phyloP scores from a whole-genome alignment of 768 basidiomycete genomes.

The Austroboletus eburneus region DNA sequence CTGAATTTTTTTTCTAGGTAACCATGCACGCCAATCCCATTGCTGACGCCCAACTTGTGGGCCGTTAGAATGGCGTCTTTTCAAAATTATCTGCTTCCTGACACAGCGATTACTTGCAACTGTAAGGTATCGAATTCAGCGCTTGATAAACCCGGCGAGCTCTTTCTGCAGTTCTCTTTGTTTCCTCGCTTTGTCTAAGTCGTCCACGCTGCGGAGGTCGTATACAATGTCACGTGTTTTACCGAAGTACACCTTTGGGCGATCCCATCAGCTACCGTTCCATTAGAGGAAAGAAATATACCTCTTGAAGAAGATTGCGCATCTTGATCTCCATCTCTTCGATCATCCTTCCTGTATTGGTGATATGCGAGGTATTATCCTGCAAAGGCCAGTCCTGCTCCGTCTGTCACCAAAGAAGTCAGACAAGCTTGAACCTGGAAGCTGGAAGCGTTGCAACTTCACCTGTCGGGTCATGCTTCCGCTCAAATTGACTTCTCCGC shows the following conservation, averaged over 20 bases:
- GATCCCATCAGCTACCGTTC: slow-evolving; percentile 8
- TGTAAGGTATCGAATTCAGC: slow-evolving; percentile 34
- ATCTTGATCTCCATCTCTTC: slow-evolving; percentile 99
- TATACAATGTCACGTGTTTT: slow-evolving; percentile 95
- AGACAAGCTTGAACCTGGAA: slow-evolving; percentile 8
- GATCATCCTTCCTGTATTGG: slow-evolving; percentile 92
- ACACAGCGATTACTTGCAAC: slow-evolving; percentile 10
- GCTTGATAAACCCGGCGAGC: slow-evolving; percentile 81
- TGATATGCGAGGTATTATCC: slow-evolving; percentile 79
- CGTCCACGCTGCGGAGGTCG: slow-evolving; percentile 84
- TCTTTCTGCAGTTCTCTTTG: slow-evolving; percentile 90
- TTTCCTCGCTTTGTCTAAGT: slow-evolving; percentile 74
- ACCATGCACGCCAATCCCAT: slow-evolving; percentile 95
- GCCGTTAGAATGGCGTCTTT: slow-evolving; percentile 17
- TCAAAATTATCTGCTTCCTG: slow-evolving; percentile 1
- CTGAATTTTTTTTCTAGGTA: slow-evolving; percentile 41
- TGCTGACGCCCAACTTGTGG: slow-evolving; percentile 58
- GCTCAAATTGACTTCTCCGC: slow-evolving; percentile 79
- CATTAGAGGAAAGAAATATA: slow-evolving; percentile 23
- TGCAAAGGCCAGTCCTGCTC: slow-evolving; percentile 86
- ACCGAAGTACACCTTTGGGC: slow-evolving; percentile 79
- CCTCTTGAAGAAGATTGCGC: slow-evolving; percentile 91
- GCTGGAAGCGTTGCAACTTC: slow-evolving; percentile 23
- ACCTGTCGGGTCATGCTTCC: slow-evolving; percentile 99
- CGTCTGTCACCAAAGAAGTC: slow-evolving; percentile 41